A percentile compares a stretch with the other conserved stretches of the same genome.
These are phyloP conservation scores for Seiridium cupressi DNA, from an alignment of 2,329 filamentous ascomycete species.

Conservation along the genomic window DNA sequence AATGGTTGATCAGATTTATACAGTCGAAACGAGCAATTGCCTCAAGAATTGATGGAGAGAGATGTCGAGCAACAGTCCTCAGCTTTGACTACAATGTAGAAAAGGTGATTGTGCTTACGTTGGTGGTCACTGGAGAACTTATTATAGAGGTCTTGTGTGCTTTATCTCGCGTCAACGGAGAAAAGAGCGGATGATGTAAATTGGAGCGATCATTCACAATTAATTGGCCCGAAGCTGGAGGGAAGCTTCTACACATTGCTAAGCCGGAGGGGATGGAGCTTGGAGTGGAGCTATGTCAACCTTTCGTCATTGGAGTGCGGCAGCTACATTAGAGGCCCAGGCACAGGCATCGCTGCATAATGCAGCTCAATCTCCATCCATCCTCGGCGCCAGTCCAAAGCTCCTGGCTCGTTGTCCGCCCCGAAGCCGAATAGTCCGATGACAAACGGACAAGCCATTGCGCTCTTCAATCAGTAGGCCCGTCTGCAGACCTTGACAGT, in stretches of 20 bases:
- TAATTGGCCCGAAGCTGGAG: neutral
- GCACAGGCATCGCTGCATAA: neutral
- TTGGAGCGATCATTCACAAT: neutral
- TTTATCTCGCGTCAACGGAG: neutral
- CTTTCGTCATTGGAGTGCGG: neutral
- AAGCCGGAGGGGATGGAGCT: neutral
- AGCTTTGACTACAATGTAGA: too few relatives aligned
- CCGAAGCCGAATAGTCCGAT: too few relatives aligned
- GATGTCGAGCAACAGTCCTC: too few relatives aligned
- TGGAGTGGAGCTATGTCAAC: neutral
- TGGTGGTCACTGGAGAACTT: neutral
- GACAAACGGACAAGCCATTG: too few relatives aligned
- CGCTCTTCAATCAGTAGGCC: too few relatives aligned
- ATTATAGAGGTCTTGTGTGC: neutral
- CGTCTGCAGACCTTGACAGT: too few relatives aligned
- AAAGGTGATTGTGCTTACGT: too few relatives aligned
- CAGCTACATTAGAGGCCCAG: neutral
- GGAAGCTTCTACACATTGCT: neutral
- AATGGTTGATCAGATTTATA: too few relatives aligned
- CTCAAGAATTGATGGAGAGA: too few relatives aligned
- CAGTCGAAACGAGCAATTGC: too few relatives aligned
- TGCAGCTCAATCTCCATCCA: neutral
- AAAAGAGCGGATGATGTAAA: conserved; percentile 4
- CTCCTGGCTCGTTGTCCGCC: too few relatives aligned
- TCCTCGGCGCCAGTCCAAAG: too few relatives aligned